Evolutionary conservation across 257 asterid genomes (phyloP).

Genomic region (Primulina tabacum): DNA sequence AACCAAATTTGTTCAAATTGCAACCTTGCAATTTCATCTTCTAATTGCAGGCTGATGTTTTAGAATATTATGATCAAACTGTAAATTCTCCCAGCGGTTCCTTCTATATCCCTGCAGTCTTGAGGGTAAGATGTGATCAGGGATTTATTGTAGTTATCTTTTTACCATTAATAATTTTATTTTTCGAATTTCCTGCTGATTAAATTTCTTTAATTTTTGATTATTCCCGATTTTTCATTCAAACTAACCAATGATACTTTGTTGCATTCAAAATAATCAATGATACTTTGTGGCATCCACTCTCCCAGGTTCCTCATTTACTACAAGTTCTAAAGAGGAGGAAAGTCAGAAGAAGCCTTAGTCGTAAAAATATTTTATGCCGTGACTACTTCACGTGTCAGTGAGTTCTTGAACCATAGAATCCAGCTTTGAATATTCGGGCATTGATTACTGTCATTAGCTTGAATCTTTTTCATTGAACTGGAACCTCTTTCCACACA

Average conservation of each 20-base stretch:
- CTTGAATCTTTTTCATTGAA: not conserved
- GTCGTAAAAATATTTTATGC: slow-evolving; percentile 75
- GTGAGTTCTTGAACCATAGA: slow-evolving; percentile 52
- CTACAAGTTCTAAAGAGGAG: slow-evolving; percentile 81
- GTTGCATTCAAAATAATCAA: slow-evolving; percentile 12
- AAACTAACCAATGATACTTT: slow-evolving; percentile 19
- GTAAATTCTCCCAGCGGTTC: slow-evolving; percentile 84
- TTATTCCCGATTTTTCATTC: slow-evolving; percentile 13
- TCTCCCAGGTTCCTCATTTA: slow-evolving; percentile 76
- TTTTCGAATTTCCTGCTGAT: not conserved
- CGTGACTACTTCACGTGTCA: slow-evolving; percentile 86
- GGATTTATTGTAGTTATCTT: slow-evolving; percentile 20
- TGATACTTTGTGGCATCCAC: slow-evolving; percentile 17
- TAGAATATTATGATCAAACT: slow-evolving; percentile 90
- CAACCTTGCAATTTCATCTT: slow-evolving; percentile 20
- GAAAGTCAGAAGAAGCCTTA: slow-evolving; percentile 63
- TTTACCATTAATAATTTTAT: not conserved
- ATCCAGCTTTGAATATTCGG: not conserved
- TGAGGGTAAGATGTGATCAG: slow-evolving; percentile 62
- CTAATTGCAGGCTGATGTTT: slow-evolving; percentile 83
- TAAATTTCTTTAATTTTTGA: not conserved
- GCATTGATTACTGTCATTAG: slow-evolving; percentile 16
- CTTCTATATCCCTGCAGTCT: slow-evolving; percentile 88
- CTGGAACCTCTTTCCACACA: not conserved
- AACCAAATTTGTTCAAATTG: not conserved